A percentile compares a stretch with the other conserved stretches of the same genome.
Conservation (phyloP, 768 basidiomycete genomes). For the Peribolospora baueri region DNA sequence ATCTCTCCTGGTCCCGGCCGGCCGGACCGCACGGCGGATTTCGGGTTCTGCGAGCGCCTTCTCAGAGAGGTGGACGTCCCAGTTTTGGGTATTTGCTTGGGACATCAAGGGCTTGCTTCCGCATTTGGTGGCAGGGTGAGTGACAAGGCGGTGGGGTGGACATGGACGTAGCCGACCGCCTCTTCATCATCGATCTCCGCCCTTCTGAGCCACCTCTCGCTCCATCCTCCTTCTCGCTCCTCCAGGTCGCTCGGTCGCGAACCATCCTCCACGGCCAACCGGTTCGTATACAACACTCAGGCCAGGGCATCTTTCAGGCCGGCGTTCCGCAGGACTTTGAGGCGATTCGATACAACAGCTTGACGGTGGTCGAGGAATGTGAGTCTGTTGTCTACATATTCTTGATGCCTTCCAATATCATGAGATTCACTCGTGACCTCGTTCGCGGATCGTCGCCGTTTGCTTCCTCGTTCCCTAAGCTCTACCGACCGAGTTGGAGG, state of each 20-base stretch:
- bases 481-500: constrained; percentile 4
- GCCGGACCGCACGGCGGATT: constrained; percentile 6
- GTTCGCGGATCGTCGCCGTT: neutral
- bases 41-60: constrained; percentile 6
- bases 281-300: constrained; percentile 1
- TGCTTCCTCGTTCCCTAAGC: neutral
- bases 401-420: no score
- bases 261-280: constrained; percentile 8
- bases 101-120: constrained; percentile 10
- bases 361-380: neutral
- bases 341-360: constrained; percentile 10
- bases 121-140: constrained; percentile 5
- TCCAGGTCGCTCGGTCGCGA: constrained; percentile 3
- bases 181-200: no score
- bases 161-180: no score
- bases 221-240: neutral
- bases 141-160: no score
- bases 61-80: constrained; percentile 6
- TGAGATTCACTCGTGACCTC: no score
- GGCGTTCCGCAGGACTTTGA: constrained; percentile 2
- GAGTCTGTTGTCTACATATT: neutral
- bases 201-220: neutral
- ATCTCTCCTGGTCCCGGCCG: constrained; percentile 9
- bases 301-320: neutral
- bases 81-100: constrained; percentile 10